Base-by-base conservation (phyloP, 148 eudicot species). In the Talinum fruticosum region DNA sequence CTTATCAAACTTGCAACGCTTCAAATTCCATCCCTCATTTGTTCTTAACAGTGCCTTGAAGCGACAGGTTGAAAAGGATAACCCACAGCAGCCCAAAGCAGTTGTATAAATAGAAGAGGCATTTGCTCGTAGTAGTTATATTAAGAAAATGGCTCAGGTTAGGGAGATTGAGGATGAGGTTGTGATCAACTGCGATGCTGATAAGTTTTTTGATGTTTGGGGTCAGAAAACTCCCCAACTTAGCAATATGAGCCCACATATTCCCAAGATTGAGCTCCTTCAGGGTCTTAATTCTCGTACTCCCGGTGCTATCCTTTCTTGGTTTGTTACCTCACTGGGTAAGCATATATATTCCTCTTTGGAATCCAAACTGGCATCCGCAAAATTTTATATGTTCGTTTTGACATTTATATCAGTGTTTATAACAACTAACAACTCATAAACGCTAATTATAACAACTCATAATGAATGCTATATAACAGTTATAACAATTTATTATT, bases 161-260 rank as follows among this genome's bases (percentile, higher is more conserved):
- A 23, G 3, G 8, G 35, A 68, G 26, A n/a, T 24, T 38, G 72
- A 69, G 38, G 49, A 24, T 6, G 18, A n/a, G 8, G 26, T 37
- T 10, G 72, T n/a, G 51, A 37, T 69, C 19, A 69, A 69, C 3
- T 37, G 28, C n/a, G 2, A 38, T 38, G 51, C 72, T 24, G 29
- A 69, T 36, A 69, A 69, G 28, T 23, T 69, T n/a, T 69, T 69
- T 13, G 30, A 69, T 16, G 6, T 69, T n/a, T 69, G 72, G 72
- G 51, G 45, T 2, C 51, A n/a, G 13, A 69, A 69, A 6, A 0
- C 72, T 37, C n/a, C 24, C 51, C 30, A 34, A 16, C 3, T 69
- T 69, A 69, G 72, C 4, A 38, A n/a, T 49, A 69, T 69, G 18
- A 19, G 51, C 51, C 51, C 72, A 0, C 12, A n/a, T 37, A 37